These are phyloP conservation scores for Nakazawaea populi DNA, from an alignment of 805 yeast species.

Conservation along the genomic window DNA sequence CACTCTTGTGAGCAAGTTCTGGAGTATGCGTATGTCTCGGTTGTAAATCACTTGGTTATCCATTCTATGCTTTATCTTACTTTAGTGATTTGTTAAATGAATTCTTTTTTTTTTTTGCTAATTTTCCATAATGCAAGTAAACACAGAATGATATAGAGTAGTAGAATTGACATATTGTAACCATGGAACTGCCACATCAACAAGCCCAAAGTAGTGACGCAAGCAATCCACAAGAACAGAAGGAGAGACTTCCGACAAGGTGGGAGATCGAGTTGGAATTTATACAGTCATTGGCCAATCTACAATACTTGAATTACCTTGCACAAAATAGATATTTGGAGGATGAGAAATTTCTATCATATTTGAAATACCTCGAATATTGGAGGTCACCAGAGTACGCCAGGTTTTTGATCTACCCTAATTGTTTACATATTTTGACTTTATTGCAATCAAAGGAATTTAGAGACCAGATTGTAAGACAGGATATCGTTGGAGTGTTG, in stretches of 20 bases:
- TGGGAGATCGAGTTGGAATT: conserved; percentile 91
- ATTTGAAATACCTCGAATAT: conserved; percentile 76
- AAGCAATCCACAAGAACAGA: neutral
- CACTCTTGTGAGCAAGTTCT: neutral
- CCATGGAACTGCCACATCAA: neutral
- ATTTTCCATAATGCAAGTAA: too few relatives aligned
- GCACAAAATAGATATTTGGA: conserved; percentile 80
- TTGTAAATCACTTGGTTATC: neutral
- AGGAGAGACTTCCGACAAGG: conserved; percentile 21
- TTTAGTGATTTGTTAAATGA: neutral
- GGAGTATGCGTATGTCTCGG: neutral
- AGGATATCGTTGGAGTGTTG: conserved; percentile 49
- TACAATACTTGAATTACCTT: conserved; percentile 78
- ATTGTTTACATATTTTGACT: conserved; percentile 76
- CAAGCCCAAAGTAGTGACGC: neutral
- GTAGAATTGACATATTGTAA: too few relatives aligned
- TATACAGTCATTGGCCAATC: conserved; percentile 86
- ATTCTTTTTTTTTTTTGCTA: too few relatives aligned
- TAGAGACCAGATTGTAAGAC: conserved; percentile 47
- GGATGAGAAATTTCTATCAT: conserved; percentile 65
- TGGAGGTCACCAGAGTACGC: conserved; percentile 76
- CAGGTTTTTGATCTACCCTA: conserved; percentile 74
- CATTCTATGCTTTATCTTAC: neutral
- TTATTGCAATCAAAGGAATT: conserved; percentile 49
- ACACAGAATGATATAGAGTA: too few relatives aligned